Percentiles rank a stretch among this genome's conserved stretches.
Conservation (phyloP, 2,329 filamentous ascomycete genomes). For the Aspergillus aculeatus region DNA sequence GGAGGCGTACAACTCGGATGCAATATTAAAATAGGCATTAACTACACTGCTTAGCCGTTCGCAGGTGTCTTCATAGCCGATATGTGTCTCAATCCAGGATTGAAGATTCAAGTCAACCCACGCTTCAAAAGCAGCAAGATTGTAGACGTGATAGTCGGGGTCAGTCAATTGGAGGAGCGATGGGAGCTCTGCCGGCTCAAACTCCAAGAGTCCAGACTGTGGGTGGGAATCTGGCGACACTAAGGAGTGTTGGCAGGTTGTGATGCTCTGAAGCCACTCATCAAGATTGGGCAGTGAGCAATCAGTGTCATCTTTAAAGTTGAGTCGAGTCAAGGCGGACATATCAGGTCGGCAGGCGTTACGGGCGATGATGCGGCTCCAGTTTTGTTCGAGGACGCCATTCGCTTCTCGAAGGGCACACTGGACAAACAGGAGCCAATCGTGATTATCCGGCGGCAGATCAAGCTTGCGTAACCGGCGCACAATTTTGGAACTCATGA, state of each 20-base stretch:
- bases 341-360: conserved; percentile 9
- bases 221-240: conserved; percentile 4
- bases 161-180: conserved; percentile 2
- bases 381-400: conserved; percentile 3
- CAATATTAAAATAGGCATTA: conserved; percentile 33
- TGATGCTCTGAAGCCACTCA: conserved; percentile 8
- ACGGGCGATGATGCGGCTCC: conserved; percentile 9
- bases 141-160: conserved; percentile 18
- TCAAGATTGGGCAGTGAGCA: conserved; percentile 13
- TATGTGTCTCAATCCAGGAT: conserved; percentile 39
- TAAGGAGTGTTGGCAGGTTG: conserved; percentile 2
- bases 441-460: not conserved
- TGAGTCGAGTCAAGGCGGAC: not conserved
- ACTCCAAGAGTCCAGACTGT: conserved; percentile 8
- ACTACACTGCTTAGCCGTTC: conserved; percentile 34
- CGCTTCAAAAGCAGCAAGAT: conserved; percentile 46
- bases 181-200: conserved; percentile 14
- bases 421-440: conserved; percentile 15
- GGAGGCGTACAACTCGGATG: conserved; percentile 32
- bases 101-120: conserved; percentile 49
- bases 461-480: conserved; percentile 46
- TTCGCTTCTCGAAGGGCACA: conserved; percentile 3
- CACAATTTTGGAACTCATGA: conserved; percentile 48
- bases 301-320: conserved; percentile 15
- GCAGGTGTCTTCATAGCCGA: conserved; percentile 18